Base-by-base conservation (phyloP, 768 basidiomycete genomes). In the Termitomyces sp. region DNA sequence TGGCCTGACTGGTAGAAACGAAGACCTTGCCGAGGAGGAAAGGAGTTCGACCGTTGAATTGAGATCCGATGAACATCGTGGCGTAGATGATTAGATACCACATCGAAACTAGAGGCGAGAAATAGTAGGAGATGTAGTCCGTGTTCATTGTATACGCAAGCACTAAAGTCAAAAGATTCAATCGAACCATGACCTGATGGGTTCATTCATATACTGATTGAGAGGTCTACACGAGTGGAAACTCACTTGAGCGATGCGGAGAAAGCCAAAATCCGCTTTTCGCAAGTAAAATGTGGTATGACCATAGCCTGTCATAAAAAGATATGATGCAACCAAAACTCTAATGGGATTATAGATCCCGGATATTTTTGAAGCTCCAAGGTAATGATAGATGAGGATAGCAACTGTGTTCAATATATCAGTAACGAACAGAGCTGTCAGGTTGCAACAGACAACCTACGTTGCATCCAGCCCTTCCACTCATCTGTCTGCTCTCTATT, bases 401-500 rank as follows among this genome's bases (percentile, higher is more conserved):
- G 80, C 84, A 62, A 94, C 92, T 94, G 43, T 12, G 46, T 43
- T 13, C 11, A 56, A 44, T 31, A 32, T 29, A 56, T 48, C 25
- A 63, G 46, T 52, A 53, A n/a, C 55, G 35, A 52, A 45, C 36
- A 25, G 45, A 47, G 32, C 5, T 45, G 23, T 27, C 1, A 12
- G 12, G 39, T 23, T 23, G 12, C 47, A 29, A 33, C 41, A 48
- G 5, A 25, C 18, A 6, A 69, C 88, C 53, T 64, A 92, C 92
- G 78, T 76, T 97, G 94, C 94, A 97, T 97, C 94, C 94, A 97
- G 3, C 94, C 94, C 69, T 96, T 96, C 94, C 94, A 97, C 70
- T 97, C 94, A 60, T 97, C 92, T 1, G 93, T 96, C 68, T 96
- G 92, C 47, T 94, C 91, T 54, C 94, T 80, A 64, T 93, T 95